Conservation (phyloP, 1,139 yeast species). For the Scheffersomyces stambukii region DNA sequence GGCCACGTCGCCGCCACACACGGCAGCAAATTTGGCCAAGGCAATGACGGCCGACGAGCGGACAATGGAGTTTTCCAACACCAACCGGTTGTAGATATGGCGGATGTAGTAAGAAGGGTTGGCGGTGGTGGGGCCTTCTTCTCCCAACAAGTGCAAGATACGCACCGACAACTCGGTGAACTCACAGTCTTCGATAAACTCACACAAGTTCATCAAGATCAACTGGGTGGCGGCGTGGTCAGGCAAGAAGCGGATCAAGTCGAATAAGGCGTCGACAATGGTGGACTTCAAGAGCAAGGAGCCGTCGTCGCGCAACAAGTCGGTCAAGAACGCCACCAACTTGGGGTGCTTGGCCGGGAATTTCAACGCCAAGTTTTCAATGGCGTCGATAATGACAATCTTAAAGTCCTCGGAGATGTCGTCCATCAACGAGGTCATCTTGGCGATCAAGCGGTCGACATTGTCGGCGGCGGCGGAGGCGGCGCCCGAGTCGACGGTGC, state of each 20-base stretch:
- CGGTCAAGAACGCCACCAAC: constrained; percentile 78
- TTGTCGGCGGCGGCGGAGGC: constrained; percentile 50
- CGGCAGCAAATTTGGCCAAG: constrained; percentile 82
- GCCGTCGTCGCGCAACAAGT: constrained; percentile 87
- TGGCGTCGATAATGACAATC: constrained; percentile 90
- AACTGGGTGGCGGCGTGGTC: constrained; percentile 66
- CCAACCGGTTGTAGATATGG: constrained; percentile 95
- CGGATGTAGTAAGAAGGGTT: constrained; percentile 91
- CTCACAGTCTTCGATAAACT: constrained; percentile 97
- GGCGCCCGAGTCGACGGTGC: constrained; percentile 33
- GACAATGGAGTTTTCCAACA: constrained; percentile 88
- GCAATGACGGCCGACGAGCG: constrained; percentile 96
- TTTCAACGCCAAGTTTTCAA: constrained; percentile 85
- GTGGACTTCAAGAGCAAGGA: constrained; percentile 79
- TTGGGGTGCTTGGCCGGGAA: constrained; percentile 88
- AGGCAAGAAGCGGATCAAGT: constrained; percentile 83
- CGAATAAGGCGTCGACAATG: constrained; percentile 86
- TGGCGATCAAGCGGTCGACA: constrained; percentile 84
- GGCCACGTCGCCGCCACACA: constrained; percentile 64
- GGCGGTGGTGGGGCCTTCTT: constrained; percentile 85
- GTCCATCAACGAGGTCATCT: constrained; percentile 84
- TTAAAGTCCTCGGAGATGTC: constrained; percentile 96
- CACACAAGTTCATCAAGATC: constrained; percentile 88
- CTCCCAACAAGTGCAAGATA: constrained; percentile 85
- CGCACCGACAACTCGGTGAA: constrained; percentile 90